Conservation (phyloP, 2,329 filamentous ascomycete genomes). For the Rhynchosporium agropyri region DNA sequence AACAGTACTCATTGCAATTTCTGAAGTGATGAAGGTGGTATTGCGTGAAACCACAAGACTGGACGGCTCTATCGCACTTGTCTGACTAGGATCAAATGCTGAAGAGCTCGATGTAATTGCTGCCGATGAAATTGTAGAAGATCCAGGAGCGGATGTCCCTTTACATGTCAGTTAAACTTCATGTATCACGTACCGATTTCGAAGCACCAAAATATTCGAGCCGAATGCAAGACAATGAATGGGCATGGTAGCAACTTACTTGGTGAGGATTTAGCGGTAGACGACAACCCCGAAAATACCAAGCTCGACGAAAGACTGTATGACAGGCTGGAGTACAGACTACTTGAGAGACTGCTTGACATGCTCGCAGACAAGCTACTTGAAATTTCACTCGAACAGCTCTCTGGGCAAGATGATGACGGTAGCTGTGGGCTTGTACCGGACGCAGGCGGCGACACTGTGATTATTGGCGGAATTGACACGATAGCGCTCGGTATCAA, state of each 20-base stretch:
- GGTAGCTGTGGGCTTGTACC: not conserved
- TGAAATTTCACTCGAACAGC: conserved; percentile 14
- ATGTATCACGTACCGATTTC: not conserved
- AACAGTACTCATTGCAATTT: not conserved
- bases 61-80: not conserved
- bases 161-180: not conserved
- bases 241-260: not conserved
- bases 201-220: not conserved
- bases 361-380: conserved; percentile 18
- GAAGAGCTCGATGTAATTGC: not conserved
- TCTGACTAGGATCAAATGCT: not conserved
- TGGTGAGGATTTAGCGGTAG: not conserved
- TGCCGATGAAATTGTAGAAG: not conserved
- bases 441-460: not conserved
- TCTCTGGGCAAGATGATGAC: conserved; percentile 14
- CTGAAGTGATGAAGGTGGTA: not conserved
- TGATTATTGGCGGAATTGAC: not conserved
- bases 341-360: conserved; percentile 17
- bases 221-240: not conserved
- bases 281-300: conserved; percentile 2
- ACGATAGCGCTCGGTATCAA: not conserved
- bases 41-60: not conserved
- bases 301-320: conserved; percentile 9
- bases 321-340: conserved; percentile 14
- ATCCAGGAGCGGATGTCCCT: not conserved